These are phyloP conservation scores for Pisolithus sp. DNA, from an alignment of 768 basidiomycete genomes.

Conservation along the genomic window DNA sequence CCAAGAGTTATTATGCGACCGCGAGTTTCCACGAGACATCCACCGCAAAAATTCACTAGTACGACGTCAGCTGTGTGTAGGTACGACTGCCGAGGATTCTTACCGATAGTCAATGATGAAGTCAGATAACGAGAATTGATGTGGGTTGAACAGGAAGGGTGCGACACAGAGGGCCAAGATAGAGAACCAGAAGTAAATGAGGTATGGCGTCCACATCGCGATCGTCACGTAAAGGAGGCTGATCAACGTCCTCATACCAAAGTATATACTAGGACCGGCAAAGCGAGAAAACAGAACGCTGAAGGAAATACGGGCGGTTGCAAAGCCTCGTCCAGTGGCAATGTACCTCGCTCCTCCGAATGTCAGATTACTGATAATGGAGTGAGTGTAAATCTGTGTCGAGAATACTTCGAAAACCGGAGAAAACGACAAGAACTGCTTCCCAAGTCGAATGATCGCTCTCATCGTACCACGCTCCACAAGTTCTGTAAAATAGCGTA, in stretches of 20 bases:
- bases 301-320: conserved; percentile 92
- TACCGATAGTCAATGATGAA: conserved; percentile 94
- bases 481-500: conserved; percentile 53
- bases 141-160: conserved; percentile 99
- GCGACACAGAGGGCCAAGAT: conserved; percentile 87
- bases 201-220: conserved; percentile 83
- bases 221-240: conserved; percentile 93
- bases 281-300: conserved; percentile 96
- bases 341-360: conserved; percentile 99
- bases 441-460: conserved; percentile 84
- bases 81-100: conserved; percentile 11
- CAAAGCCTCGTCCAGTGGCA: conserved; percentile 97
- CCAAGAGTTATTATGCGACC: conserved; percentile 97
- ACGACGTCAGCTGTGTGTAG: background rate
- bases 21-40: conserved; percentile 98
- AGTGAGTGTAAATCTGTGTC: conserved; percentile 97
- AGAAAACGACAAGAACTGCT: conserved; percentile 91
- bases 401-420: conserved; percentile 97
- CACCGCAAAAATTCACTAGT: conserved; percentile 92
- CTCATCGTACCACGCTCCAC: conserved; percentile 92
- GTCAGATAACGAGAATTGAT: conserved; percentile 96
- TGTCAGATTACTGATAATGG: conserved; percentile 92
- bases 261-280: conserved; percentile 96
- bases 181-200: conserved; percentile 98
- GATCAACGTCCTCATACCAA: conserved; percentile 89